Evolutionary conservation across 176 grass and related monocot genomes (phyloP).

Genomic region (Aegilops umbellulata): DNA sequence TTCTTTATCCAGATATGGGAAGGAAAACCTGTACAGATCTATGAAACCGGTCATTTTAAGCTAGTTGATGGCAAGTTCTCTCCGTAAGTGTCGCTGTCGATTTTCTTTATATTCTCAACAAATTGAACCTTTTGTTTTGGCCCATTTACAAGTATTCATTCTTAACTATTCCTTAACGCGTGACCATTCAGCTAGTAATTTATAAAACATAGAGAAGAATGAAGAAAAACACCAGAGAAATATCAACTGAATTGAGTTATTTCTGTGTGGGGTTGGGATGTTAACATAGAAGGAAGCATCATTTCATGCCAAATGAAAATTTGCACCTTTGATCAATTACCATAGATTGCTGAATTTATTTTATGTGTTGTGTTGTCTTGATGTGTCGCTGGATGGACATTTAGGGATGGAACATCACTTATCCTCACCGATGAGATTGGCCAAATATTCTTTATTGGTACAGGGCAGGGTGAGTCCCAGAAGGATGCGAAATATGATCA

Average conservation of each 20-base stretch:
- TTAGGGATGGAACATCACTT: slow-evolving; percentile 93
- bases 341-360: slow-evolving; percentile 7
- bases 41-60: slow-evolving; percentile 91
- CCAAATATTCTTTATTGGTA: slow-evolving; percentile 94
- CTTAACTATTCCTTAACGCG: not conserved
- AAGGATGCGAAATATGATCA: slow-evolving; percentile 97
- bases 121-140: not conserved
- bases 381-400: slow-evolving; percentile 30
- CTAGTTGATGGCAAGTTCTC: slow-evolving; percentile 99
- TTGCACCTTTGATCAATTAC: not conserved
- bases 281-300: not conserved
- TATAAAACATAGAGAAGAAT: not conserved
- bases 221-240: not conserved
- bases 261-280: not conserved
- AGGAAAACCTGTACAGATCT: slow-evolving; percentile 91
- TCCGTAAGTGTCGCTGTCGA: slow-evolving; percentile 69
- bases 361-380: slow-evolving; percentile 8
- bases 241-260: not conserved
- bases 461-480: slow-evolving; percentile 96
- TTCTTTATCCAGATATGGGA: slow-evolving; percentile 88
- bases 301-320: slow-evolving; percentile 14
- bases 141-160: not conserved
- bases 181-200: not conserved
- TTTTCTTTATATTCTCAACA: slow-evolving; percentile 24
- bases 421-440: slow-evolving; percentile 97